Conservation (phyloP, 2,329 filamentous ascomycete species). For the Pseudocercospora macadamiae region DNA sequence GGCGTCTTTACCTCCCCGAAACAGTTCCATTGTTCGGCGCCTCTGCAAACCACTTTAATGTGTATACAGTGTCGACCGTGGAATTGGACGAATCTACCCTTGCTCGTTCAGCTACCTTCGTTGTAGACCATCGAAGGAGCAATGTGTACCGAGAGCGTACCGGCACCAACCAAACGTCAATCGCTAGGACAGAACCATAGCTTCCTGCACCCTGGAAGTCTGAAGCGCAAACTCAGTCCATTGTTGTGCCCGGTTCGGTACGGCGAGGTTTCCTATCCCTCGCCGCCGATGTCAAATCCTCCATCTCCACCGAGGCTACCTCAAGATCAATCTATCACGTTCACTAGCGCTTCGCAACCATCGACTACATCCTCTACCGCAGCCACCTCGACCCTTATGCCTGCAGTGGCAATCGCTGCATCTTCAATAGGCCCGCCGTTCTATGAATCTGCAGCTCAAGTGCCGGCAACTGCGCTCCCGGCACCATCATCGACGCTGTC, state of each 20-base stretch:
- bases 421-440: constrained; percentile 16
- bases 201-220: constrained; percentile 12
- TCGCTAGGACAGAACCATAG: constrained; percentile 14
- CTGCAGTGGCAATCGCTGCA: constrained; percentile 20
- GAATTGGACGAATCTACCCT: constrained; percentile 3
- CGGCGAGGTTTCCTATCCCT: constrained; percentile 43
- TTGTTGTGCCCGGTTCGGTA: constrained; percentile 8
- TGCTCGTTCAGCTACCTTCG: constrained; percentile 9
- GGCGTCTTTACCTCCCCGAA: constrained; percentile 8
- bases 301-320: constrained; percentile 43
- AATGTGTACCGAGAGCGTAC: constrained; percentile 22
- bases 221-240: constrained; percentile 26
- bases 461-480: constrained; percentile 6
- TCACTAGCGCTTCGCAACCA: constrained; percentile 9
- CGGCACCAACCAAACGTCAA: constrained; percentile 14
- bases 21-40: constrained; percentile 16
- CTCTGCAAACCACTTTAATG: constrained; percentile 9
- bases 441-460: constrained; percentile 12
- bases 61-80: constrained; percentile 4
- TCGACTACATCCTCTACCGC: constrained; percentile 12
- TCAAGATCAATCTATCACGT: constrained; percentile 20
- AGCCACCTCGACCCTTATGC: constrained; percentile 22
- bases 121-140: constrained; percentile 15
- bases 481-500: constrained; percentile 3
- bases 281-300: constrained; percentile 56